Evolutionary conservation across 306 rosid species (phyloP), one percentile per base, ranked within the genome.

Genomic region (Trifolium fragiferum): DNA sequence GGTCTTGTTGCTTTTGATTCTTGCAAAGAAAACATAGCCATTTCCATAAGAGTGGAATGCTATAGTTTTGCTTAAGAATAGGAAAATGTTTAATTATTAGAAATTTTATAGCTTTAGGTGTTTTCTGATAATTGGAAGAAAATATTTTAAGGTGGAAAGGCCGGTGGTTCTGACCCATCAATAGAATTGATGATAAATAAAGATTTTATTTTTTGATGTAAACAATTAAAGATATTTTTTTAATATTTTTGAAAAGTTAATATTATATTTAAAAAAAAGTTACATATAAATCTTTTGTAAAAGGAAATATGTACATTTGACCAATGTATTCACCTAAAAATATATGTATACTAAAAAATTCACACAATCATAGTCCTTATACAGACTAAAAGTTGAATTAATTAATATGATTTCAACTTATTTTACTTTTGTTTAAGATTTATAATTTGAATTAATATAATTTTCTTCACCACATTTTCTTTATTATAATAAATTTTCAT

Each of bases 31-130:
- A 53, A 58, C 37, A 25, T 58, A 11, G 9, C 38, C 38, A 58
- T 23, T 21, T 58, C 37, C 35, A 12, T 1, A 27, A 59, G 40
- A 27, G 65, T 59, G 19, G 38, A 8, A 27, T 59, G 65, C 10
- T 59, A 27, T 13, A 19, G 5, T 27, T 27, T 59, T 59, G 40
- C 65, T 59, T 59, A 13, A 12, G 65, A 58, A 14, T 59, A 27
- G 40, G 1, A 12, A 12, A 25, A 58, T 18, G 19, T 58, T 27
- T 58, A 12, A 58, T 58, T 25, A 13, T 58, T 58, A 10, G 38
- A 59, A 59, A 14, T 59, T 0, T 59, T 59, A 59, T 59, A 59
- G 65, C 38, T 15, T 14, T 59, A 59, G 38, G 40, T 14, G 65
- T 15, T 27, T 59, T 10, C 11, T 59, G 18, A 14, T 59, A 25